Evolutionary conservation across 805 yeast genomes (phyloP).

Genomic region (Metschnikowia gelsemii): DNA sequence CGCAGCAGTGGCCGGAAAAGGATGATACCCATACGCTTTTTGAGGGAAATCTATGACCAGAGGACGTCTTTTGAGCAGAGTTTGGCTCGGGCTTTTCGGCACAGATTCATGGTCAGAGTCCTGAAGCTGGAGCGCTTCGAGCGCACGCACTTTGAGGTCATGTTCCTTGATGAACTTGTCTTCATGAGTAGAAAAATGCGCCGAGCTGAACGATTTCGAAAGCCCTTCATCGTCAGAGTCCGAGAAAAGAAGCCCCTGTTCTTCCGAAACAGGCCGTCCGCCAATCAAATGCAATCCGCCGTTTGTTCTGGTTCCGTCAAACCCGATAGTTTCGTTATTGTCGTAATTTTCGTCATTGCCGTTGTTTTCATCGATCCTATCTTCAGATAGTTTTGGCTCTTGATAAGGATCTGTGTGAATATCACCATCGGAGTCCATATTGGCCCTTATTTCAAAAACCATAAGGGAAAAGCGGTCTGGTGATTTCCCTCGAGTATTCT

Average conservation of each 20-base stretch:
- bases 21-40: conserved; percentile 19
- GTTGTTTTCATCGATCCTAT: too few species aligned
- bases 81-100: conserved; percentile 34
- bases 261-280: conserved; percentile 1
- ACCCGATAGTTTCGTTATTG: too few species aligned
- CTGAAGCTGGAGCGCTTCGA: conserved; percentile 46
- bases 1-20: conserved; percentile 21
- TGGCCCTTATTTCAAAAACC: too few species aligned
- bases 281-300: background rate
- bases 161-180: conserved; percentile 63
- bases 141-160: conserved; percentile 63
- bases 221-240: conserved; percentile 29
- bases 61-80: conserved; percentile 29
- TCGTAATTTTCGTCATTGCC: too few species aligned
- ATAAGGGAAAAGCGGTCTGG: too few species aligned
- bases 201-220: conserved; percentile 37
- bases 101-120: conserved; percentile 15
- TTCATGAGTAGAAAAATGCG: conserved; percentile 65
- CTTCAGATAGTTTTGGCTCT: too few species aligned
- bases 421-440: too few species aligned
- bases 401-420: too few species aligned
- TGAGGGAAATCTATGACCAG: conserved; percentile 42
- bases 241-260: conserved; percentile 14
- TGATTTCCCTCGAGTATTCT: too few species aligned
- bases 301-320: background rate